Evolutionary conservation across 1,284 basidiomycete species (phyloP).

Genomic region (Microbotryum scabiosae): DNA sequence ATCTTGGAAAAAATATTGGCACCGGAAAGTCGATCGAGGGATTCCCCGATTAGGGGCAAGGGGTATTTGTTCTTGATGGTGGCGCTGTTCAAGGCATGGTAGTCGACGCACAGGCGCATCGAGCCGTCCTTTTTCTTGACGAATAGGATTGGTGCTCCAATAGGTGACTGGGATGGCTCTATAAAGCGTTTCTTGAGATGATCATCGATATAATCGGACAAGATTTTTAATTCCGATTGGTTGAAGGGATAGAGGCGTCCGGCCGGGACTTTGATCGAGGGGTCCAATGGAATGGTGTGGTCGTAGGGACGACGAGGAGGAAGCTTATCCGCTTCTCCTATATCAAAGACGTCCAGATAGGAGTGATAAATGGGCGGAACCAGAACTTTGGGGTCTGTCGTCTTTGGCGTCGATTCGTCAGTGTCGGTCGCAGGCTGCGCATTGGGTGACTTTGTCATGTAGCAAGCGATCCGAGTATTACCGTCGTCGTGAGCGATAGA

Average conservation of each 20-base stretch:
- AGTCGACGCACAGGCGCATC: slow-evolving; percentile 44
- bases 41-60: slow-evolving; percentile 42
- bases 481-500: too few species aligned
- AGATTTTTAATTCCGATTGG: slow-evolving; percentile 3
- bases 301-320: slow-evolving; percentile 23
- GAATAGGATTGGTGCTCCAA: slow-evolving; percentile 45
- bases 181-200: slow-evolving; percentile 14
- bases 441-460: too few species aligned
- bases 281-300: slow-evolving; percentile 17
- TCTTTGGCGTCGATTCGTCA: too few species aligned
- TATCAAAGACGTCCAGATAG: slow-evolving; percentile 14
- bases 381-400: not conserved
- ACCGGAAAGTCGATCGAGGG: slow-evolving; percentile 37
- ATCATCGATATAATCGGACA: slow-evolving; percentile 9
- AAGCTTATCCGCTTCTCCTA: slow-evolving; percentile 6
- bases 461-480: too few species aligned
- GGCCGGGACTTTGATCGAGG: slow-evolving; percentile 11
- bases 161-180: not conserved
- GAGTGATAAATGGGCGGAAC: too few species aligned
- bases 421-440: too few species aligned
- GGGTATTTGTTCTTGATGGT: slow-evolving; percentile 42
- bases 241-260: slow-evolving; percentile 17
- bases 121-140: slow-evolving; percentile 46
- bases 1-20: slow-evolving; percentile 39
- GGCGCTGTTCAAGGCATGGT: slow-evolving; percentile 42